phyloP scores from a whole-genome alignment of 176 grass and related monocot species.

The Cymbopogon citratus region DNA sequence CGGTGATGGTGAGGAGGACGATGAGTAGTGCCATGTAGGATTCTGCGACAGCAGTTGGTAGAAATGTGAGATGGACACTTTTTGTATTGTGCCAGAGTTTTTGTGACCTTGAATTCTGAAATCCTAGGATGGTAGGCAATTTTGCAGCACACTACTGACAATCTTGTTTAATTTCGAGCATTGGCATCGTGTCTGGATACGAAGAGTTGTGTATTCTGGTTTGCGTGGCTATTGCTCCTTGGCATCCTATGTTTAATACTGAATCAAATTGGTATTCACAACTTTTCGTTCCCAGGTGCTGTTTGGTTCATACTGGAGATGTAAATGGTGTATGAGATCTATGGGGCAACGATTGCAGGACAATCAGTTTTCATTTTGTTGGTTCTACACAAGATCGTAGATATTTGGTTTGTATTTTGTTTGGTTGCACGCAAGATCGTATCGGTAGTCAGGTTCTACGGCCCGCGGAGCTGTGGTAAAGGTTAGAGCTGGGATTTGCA shows the following conservation, averaged over 20 bases:
- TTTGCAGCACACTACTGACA: background rate
- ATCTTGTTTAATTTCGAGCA: slow-evolving; percentile 2
- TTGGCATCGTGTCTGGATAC: background rate
- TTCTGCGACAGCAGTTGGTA: background rate
- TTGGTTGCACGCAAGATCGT: too few species aligned
- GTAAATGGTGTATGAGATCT: background rate
- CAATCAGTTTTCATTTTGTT: too few species aligned
- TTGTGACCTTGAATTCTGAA: background rate
- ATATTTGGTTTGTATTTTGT: too few species aligned
- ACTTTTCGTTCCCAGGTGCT: background rate
- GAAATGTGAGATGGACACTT: background rate
- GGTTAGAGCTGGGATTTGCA: too few species aligned
- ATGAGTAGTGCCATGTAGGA: slow-evolving; percentile 26
- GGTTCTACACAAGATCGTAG: too few species aligned
- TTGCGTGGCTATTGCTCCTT: background rate
- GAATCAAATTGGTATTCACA: background rate
- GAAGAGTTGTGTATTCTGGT: background rate
- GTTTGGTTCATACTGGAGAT: background rate
- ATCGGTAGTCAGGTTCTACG: too few species aligned
- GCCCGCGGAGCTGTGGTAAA: too few species aligned
- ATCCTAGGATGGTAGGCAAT: background rate
- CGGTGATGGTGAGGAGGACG: slow-evolving; percentile 40
- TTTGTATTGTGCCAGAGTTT: background rate
- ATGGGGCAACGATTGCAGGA: too few species aligned
- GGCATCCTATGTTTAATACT: background rate